A percentile compares a stretch with the other conserved stretches of the same genome.
phyloP scores from a whole-genome alignment of 176 grass and related monocot genomes.

The Bothriochloa decipiens region DNA sequence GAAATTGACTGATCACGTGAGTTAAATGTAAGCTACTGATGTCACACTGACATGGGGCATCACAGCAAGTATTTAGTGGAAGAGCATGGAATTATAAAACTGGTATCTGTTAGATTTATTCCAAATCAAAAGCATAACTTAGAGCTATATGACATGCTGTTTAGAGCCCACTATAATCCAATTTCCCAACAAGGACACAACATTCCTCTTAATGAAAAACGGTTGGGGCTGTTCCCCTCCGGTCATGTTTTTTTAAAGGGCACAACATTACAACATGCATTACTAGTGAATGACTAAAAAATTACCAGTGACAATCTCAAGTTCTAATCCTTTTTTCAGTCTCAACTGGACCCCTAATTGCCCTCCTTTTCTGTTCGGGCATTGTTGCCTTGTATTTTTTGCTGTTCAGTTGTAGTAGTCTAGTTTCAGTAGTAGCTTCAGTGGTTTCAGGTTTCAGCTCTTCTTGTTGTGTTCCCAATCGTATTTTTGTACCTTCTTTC shows the following conservation, averaged over 20 bases:
- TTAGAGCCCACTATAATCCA: background rate
- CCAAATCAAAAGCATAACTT: background rate
- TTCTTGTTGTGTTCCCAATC: no score
- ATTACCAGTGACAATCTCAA: no score
- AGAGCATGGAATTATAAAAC: background rate
- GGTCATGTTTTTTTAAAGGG: no score
- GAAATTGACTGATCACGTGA: background rate
- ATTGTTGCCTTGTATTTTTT: no score
- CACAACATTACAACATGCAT: background rate
- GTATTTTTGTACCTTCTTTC: no score
- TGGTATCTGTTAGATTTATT: background rate
- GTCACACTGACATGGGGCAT: background rate
- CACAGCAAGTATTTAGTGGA: background rate
- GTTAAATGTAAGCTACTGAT: background rate
- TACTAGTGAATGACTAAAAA: background rate
- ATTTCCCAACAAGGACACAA: background rate
- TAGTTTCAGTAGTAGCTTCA: no score
- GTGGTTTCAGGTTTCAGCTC: no score
- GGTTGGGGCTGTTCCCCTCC: no score
- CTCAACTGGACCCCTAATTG: no score
- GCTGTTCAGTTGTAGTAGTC: no score
- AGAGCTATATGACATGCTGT: background rate
- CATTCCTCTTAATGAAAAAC: no score
- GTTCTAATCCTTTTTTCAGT: background rate
- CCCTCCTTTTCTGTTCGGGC: no score